A percentile compares a stretch with the other conserved stretches of the same genome.
Conservation (phyloP, 768 basidiomycete species). For the Boletus reticuloceps region DNA sequence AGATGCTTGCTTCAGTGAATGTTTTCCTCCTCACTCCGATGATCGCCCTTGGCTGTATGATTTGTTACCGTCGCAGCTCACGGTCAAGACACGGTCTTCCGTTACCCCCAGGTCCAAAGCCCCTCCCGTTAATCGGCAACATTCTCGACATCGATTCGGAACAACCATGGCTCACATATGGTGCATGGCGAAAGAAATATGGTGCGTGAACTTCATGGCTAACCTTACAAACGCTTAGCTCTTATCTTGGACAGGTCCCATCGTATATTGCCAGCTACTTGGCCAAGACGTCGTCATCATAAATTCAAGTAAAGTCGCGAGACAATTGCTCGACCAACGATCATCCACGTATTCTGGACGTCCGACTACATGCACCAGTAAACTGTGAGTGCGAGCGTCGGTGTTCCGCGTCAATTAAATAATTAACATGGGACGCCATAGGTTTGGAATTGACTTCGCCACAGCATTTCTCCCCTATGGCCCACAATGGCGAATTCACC, state of each 20-base stretch:
- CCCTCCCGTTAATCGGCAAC: slow-evolving; percentile 25
- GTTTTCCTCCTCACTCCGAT: slow-evolving; percentile 8
- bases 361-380: slow-evolving; percentile 18
- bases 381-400: slow-evolving; percentile 15
- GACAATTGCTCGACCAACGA: slow-evolving; percentile 29
- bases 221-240: neutral
- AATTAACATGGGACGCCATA: slow-evolving; percentile 1
- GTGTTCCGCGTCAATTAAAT: neutral
- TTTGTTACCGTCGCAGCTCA: slow-evolving; percentile 4
- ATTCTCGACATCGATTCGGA: slow-evolving; percentile 21
- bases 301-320: slow-evolving; percentile 25
- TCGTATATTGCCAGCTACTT: slow-evolving; percentile 27
- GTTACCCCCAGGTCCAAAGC: slow-evolving; percentile 23
- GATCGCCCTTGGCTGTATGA: slow-evolving; percentile 9
- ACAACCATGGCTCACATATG: slow-evolving; percentile 28
- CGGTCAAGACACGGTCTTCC: slow-evolving; percentile 7
- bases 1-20: slow-evolving; percentile 10
- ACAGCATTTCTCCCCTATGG: slow-evolving; percentile 30
- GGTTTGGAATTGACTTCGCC: slow-evolving; percentile 29
- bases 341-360: slow-evolving; percentile 30
- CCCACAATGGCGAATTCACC: slow-evolving; percentile 27
- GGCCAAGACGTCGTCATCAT: slow-evolving; percentile 27
- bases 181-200: slow-evolving; percentile 28
- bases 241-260: slow-evolving; percentile 19
- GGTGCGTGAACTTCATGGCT: slow-evolving; percentile 10